Conservation (phyloP, 2,329 filamentous ascomycete species). For the Diaporthe australafricana region DNA sequence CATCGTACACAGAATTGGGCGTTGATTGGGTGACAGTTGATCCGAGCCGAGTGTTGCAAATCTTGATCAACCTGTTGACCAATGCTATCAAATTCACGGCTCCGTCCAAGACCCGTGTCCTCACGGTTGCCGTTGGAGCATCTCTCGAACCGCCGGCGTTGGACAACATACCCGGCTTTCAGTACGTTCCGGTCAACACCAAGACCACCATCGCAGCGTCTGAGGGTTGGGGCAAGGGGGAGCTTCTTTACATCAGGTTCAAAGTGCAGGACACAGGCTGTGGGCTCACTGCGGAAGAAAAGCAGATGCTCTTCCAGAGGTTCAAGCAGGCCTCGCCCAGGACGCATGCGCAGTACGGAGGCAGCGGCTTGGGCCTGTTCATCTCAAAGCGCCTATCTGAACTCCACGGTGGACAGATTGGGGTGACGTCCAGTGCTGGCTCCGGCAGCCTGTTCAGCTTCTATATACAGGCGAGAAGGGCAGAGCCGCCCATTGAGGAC, state of each 20-base stretch:
- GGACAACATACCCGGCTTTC: constrained; percentile 41
- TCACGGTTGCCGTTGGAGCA: constrained; percentile 63
- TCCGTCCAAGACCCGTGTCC: constrained; percentile 47
- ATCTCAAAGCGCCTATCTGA: constrained; percentile 73
- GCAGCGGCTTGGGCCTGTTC: constrained; percentile 72
- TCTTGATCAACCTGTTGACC: constrained; percentile 70
- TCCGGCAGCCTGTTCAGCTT: constrained; percentile 72
- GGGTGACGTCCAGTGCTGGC: constrained; percentile 68
- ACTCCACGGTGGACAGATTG: constrained; percentile 74
- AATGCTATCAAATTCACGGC: constrained; percentile 71
- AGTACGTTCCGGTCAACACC: constrained; percentile 45
- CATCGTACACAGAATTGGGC: constrained; percentile 58
- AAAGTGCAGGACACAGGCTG: constrained; percentile 75
- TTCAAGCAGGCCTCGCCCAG: constrained; percentile 71
- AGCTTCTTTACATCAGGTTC: constrained; percentile 55
- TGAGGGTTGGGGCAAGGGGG: constrained; percentile 49
- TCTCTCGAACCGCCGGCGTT: constrained; percentile 52
- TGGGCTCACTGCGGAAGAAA: constrained; percentile 71
- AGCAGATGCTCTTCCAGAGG: constrained; percentile 73
- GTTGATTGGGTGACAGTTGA: constrained; percentile 69
- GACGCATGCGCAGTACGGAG: constrained; percentile 70
- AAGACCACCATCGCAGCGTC: constrained; percentile 40
- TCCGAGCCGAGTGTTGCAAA: constrained; percentile 67
- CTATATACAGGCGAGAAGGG: constrained; percentile 68
- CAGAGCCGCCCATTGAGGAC: constrained; percentile 37